Percentiles rank a stretch among this genome's conserved stretches.
Evolutionary conservation across 2,329 filamentous ascomycete species (phyloP).

Genomic region (Exophiala bonariae): DNA sequence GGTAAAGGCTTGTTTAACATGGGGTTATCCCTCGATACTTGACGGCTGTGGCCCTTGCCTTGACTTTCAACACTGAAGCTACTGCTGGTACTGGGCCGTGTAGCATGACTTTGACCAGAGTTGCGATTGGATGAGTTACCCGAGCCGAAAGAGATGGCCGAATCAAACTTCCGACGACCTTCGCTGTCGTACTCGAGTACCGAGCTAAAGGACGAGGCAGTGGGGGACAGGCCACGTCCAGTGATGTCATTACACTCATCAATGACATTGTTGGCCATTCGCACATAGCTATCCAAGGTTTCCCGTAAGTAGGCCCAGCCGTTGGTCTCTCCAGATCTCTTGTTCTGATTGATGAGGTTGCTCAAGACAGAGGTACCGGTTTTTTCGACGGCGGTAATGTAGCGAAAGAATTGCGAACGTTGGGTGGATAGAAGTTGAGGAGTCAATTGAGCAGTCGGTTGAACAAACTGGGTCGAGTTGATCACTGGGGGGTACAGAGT

Average conservation of each 20-base stretch:
- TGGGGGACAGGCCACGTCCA: conserved; percentile 38
- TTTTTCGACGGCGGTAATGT: conserved; percentile 59
- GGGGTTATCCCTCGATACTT: conserved; percentile 27
- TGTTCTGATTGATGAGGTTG: conserved; percentile 55
- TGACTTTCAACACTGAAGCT: conserved; percentile 29
- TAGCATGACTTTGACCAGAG: conserved; percentile 32
- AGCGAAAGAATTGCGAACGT: conserved; percentile 63
- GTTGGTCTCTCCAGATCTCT: conserved; percentile 51
- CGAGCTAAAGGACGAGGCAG: conserved; percentile 26
- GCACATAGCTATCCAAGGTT: conserved; percentile 59
- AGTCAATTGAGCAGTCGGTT: conserved; percentile 55
- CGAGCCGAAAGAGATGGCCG: conserved; percentile 60
- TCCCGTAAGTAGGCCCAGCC: conserved; percentile 55
- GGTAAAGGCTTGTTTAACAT: conserved; percentile 43
- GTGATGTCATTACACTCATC: conserved; percentile 57
- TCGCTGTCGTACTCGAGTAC: conserved; percentile 32
- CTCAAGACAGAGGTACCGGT: conserved; percentile 55
- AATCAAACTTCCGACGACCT: conserved; percentile 59
- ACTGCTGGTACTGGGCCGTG: conserved; percentile 29
- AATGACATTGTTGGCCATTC: conserved; percentile 60
- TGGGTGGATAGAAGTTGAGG: conserved; percentile 54
- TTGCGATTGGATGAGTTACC: conserved; percentile 39
- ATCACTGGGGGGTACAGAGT: conserved; percentile 62
- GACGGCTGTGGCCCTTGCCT: conserved; percentile 18
- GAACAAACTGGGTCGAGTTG: conserved; percentile 37